Evolutionary conservation across 1,284 basidiomycete species (phyloP), one percentile per base, ranked within the genome.

Genomic region (Serendipita sp.): DNA sequence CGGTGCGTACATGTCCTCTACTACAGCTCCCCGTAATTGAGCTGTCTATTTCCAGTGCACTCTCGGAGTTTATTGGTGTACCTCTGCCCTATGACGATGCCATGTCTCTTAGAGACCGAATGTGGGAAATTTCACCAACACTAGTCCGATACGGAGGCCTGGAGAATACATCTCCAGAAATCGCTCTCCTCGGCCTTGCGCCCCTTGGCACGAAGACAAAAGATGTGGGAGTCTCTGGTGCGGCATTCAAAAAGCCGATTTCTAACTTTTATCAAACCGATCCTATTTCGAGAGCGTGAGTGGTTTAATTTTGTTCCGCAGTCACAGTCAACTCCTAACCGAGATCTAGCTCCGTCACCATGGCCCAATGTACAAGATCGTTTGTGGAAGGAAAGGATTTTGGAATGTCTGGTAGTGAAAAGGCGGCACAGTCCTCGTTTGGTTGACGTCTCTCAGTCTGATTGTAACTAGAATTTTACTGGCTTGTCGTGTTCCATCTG

Each of bases 181-280:
- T 92, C 49, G 82, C 85, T 22, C 77, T 87, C 15, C 79, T 81
- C 35, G 92, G 92, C 8, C 74, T 96, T 53, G 82, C 81, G 69
- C 73, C 77, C 1, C 73, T 94, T 29, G 78, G 77, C 22, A 74
- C 74, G 10, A 71, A 75, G 55, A 84, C 81, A 15, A 73, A 75
- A 38, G 76, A 75, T 10, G 80, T 80, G 49, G 84, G 84, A 73
- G 78, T 82, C 43, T 79, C 81, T 2, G 82, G 81, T 4, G 76
- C 76, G 49, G 77, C 82, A 6, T 84, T 98, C 75, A 79, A 79
- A 73, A 90, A 87, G 74, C 89, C 93, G 2, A 88, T 99, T 69
- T 69, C 77, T 64, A 97, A 97, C 79, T 99, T 98, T 76, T 99
- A 98, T 77, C 87, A 93, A 76, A 98, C 95, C 5, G 93, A 95